Base-by-base conservation (phyloP, 2,329 filamentous ascomycete genomes). In the Neodidymelliopsis sp. region DNA sequence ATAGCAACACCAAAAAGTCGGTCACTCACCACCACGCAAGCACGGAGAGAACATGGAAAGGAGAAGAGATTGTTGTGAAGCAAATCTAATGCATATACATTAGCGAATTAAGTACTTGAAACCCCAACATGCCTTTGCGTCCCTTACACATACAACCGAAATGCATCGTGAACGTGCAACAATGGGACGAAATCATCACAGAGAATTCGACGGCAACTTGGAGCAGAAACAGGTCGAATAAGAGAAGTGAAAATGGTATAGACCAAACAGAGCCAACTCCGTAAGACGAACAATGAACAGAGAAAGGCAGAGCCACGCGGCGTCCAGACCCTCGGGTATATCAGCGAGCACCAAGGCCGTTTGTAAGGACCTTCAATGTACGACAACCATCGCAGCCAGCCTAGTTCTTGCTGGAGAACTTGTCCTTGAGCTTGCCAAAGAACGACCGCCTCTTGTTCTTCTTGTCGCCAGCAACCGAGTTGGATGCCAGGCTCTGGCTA, bases 371-470 rank as follows among this genome's bases (percentile, higher is more conserved):
- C 46, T 46, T 31, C 13, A 51, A 58, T 54, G 47, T 55, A 51
- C 50, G 35, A 41, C 37, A 50, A 51, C 43, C 16, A 24, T 25
- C 28, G 33, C 34, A 35, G 20, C 33, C 40, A 52, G 39, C 50
- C 57, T 65, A 66, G 48, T 62, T 44, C 49, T 69, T 68, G 59
- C 55, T 58, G 16, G 59, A 59, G 40, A 80, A 66, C 72, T 77
- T 78, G 48, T 78, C 76, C 74, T 79, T 79, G 53, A 80, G 55
- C 68, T 74, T 77, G 57, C 74, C 74, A 51, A 79, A 79, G 62
- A 79, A 71, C 43, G 73, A 74, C 37, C 72, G 72, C 63, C 77
- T 72, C 71, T 77, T 78, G 67, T 76, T 78, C 66, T 77, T 76
- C 72, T 77, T 76, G 36, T 67, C 61, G 11, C 66, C 60, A 36